Percentiles rank a stretch among this genome's conserved stretches.
Evolutionary conservation across 768 basidiomycete species (phyloP).

Genomic region (Mycena capillaripes): DNA sequence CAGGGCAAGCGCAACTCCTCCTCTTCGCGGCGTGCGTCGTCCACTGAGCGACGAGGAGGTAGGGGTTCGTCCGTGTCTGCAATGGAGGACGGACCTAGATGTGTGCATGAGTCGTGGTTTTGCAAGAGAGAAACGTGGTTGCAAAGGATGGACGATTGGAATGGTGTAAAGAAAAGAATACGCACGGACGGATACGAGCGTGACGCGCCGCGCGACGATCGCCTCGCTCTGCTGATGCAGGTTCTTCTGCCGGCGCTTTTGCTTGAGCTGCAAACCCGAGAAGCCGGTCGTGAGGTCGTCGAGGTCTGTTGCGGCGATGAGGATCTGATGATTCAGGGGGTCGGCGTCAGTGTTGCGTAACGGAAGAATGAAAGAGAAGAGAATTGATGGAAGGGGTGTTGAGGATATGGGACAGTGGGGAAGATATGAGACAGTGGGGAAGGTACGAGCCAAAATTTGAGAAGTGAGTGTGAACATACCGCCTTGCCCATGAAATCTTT

Average conservation of each 20-base stretch:
- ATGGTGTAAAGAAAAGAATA: not conserved
- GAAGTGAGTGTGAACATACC: not conserved
- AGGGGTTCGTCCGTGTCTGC: too few relatives aligned
- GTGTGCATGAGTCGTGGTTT: too few relatives aligned
- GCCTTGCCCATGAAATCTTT: conserved; percentile 22
- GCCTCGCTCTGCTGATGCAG: not conserved
- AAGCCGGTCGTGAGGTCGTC: not conserved
- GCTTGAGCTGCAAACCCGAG: not conserved
- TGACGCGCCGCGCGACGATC: not conserved
- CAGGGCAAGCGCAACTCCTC: too few relatives aligned
- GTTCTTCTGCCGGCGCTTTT: not conserved
- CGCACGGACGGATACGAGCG: not conserved
- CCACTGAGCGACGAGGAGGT: too few relatives aligned
- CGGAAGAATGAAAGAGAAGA: too few relatives aligned
- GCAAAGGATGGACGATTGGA: not conserved
- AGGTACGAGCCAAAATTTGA: too few relatives aligned
- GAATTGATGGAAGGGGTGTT: too few relatives aligned
- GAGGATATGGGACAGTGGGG: too few relatives aligned
- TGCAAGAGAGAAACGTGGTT: not conserved
- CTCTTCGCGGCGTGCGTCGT: too few relatives aligned
- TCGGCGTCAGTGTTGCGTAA: not conserved
- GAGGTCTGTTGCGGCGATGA: not conserved
- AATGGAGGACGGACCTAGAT: too few relatives aligned
- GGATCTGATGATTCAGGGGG: too few relatives aligned
- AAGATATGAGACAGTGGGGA: too few relatives aligned